A percentile compares a stretch with the other conserved stretches of the same genome.
phyloP scores from a whole-genome alignment of 2,329 filamentous ascomycete genomes.

The Aspergillus clavatus region DNA sequence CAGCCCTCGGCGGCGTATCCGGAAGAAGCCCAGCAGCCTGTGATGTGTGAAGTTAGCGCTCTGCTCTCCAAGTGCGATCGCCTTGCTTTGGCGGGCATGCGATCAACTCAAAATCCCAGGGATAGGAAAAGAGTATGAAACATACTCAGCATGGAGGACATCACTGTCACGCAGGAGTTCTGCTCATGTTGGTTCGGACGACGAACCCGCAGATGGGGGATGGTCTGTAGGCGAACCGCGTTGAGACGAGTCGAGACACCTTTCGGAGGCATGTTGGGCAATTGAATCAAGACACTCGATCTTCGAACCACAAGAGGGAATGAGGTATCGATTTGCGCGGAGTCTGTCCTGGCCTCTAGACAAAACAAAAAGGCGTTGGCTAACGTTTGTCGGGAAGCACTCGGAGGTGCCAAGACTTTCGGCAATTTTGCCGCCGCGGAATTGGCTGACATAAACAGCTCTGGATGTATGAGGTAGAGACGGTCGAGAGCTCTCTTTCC shows the following conservation, averaged over 20 bases:
- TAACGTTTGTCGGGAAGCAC: constrained; percentile 13
- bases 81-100: background rate
- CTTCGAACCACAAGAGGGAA: background rate
- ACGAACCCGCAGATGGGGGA: constrained; percentile 56
- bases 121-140: constrained; percentile 1
- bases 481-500: background rate
- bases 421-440: constrained; percentile 24
- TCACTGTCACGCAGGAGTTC: constrained; percentile 62
- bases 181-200: constrained; percentile 57
- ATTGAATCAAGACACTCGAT: background rate
- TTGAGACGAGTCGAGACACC: constrained; percentile 42
- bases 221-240: constrained; percentile 44
- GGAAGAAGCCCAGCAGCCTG: constrained; percentile 47
- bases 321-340: constrained; percentile 1
- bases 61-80: too few relatives aligned
- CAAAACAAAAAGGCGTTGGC: background rate
- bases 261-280: constrained; percentile 41
- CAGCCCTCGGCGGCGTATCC: constrained; percentile 52
- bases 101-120: background rate
- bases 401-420: constrained; percentile 21
- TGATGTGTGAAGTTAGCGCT: constrained; percentile 12
- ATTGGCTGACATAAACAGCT: constrained; percentile 28
- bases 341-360: constrained; percentile 1
- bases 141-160: constrained; percentile 64
- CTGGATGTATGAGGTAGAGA: background rate